These are phyloP conservation scores for Neoboletus magnificus DNA, from an alignment of 768 basidiomycete species.

Conservation along the genomic window DNA sequence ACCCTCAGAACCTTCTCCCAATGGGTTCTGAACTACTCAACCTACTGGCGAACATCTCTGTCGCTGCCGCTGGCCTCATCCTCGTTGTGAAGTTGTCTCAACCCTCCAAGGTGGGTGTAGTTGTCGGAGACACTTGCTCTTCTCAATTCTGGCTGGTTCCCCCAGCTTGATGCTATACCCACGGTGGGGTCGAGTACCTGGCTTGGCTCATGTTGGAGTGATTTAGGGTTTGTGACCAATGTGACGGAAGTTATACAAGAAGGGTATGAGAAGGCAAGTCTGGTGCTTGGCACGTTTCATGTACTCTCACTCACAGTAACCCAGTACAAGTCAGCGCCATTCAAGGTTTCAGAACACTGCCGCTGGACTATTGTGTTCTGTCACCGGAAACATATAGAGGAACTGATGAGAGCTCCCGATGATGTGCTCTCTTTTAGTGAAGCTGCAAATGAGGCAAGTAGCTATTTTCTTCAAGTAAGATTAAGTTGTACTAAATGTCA, in stretches of 20 bases:
- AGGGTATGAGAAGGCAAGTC: too few relatives aligned
- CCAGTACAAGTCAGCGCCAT: not conserved
- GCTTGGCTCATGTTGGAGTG: conserved; percentile 27
- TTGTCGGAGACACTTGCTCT: too few relatives aligned
- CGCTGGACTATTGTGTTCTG: not conserved
- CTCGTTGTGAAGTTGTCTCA: not conserved
- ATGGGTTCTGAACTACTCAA: not conserved
- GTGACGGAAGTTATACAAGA: conserved; percentile 15
- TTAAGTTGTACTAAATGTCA: not conserved
- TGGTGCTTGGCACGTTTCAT: not conserved
- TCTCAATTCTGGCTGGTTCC: too few relatives aligned
- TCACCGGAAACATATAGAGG: not conserved
- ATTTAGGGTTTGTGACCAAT: conserved; percentile 13
- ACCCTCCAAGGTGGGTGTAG: too few relatives aligned
- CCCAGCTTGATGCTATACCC: conserved; percentile 29
- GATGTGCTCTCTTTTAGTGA: not conserved
- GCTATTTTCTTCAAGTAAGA: not conserved
- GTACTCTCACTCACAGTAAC: not conserved
- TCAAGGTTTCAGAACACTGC: not conserved
- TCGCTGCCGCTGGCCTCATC: not conserved
- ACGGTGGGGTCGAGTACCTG: conserved; percentile 25
- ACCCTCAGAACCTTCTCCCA: not conserved
- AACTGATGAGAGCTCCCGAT: not conserved
- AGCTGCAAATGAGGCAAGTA: not conserved
- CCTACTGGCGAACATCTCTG: not conserved